Evolutionary conservation across 2,329 filamentous ascomycete genomes (phyloP).

Genomic region (Penicillium nordicum): DNA sequence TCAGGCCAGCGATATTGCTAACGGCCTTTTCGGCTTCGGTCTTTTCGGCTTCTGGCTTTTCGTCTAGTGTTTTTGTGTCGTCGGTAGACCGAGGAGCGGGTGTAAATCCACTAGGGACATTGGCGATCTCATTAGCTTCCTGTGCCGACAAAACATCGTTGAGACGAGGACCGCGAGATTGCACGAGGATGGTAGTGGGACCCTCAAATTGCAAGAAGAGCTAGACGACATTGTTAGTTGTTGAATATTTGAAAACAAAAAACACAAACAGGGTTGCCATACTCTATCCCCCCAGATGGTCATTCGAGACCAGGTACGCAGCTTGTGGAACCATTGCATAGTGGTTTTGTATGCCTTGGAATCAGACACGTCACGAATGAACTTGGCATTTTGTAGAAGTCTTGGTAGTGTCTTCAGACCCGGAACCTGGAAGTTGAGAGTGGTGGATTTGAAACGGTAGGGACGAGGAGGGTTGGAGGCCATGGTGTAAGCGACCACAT

Average conservation of each 20-base stretch:
- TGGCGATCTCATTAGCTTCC: conserved; percentile 87
- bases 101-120: conserved; percentile 69
- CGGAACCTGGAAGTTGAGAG: conserved; percentile 74
- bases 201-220: conserved; percentile 88
- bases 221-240: conserved; percentile 29
- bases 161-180: conserved; percentile 76
- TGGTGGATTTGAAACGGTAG: conserved; percentile 79
- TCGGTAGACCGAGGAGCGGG: conserved; percentile 49
- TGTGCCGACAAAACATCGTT: conserved; percentile 72
- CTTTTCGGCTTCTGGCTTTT: conserved; percentile 1
- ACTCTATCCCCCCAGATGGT: conserved; percentile 89
- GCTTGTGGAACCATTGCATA: conserved; percentile 60
- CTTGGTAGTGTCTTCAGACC: conserved; percentile 56
- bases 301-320: conserved; percentile 73
- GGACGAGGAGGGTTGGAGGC: conserved; percentile 70
- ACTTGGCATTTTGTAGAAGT: conserved; percentile 66
- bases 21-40: conserved; percentile 24
- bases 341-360: conserved; percentile 70
- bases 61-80: conserved; percentile 8
- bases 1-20: conserved; percentile 24
- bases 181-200: conserved; percentile 79
- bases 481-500: conserved; percentile 86
- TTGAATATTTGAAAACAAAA: background rate
- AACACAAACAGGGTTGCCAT: conserved; percentile 25
- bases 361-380: conserved; percentile 68